Evolutionary conservation across 768 basidiomycete genomes (phyloP).

Genomic region (Boletellus ananiceps): DNA sequence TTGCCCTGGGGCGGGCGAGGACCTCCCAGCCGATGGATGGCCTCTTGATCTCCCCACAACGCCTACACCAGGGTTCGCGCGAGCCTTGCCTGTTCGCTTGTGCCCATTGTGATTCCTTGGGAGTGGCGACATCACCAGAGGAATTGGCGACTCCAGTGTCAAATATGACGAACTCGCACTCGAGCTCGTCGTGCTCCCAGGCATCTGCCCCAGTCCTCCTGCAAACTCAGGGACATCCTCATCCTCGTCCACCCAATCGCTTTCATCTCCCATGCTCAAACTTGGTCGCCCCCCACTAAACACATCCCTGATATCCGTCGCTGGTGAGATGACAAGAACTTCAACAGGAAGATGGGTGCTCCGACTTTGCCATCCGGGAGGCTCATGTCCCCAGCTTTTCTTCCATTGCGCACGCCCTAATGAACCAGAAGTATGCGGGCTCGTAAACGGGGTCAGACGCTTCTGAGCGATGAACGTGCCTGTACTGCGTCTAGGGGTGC

Average conservation of each 20-base stretch:
- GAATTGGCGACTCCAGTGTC: conserved; percentile 37
- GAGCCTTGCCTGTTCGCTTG: conserved; percentile 33
- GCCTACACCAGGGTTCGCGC: conserved; percentile 22
- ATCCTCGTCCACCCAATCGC: conserved; percentile 87
- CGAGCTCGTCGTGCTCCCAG: conserved; percentile 25
- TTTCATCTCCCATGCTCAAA: conserved; percentile 64
- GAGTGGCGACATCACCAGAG: conserved; percentile 43
- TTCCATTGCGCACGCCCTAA: conserved; percentile 79
- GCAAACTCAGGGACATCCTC: conserved; percentile 69
- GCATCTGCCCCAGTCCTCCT: conserved; percentile 69
- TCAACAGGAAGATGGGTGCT: conserved; percentile 67
- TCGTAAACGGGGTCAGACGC: conserved; percentile 66
- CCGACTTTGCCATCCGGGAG: conserved; percentile 77
- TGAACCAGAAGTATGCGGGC: conserved; percentile 44
- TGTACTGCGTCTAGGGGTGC: conserved; percentile 35
- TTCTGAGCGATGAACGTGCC: conserved; percentile 83
- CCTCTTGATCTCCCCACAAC: conserved; percentile 40
- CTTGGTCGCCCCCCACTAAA: conserved; percentile 62
- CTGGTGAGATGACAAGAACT: conserved; percentile 66
- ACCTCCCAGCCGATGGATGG: conserved; percentile 57
- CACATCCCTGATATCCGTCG: conserved; percentile 61
- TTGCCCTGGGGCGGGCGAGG: conserved; percentile 51
- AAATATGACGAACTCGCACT: conserved; percentile 23
- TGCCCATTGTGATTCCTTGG: conserved; percentile 43
- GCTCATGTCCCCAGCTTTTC: conserved; percentile 84